Percentiles rank a stretch among this genome's conserved stretches.
phyloP scores from a whole-genome alignment of 1,139 yeast species.

The Suhomyces chickasaworum region DNA sequence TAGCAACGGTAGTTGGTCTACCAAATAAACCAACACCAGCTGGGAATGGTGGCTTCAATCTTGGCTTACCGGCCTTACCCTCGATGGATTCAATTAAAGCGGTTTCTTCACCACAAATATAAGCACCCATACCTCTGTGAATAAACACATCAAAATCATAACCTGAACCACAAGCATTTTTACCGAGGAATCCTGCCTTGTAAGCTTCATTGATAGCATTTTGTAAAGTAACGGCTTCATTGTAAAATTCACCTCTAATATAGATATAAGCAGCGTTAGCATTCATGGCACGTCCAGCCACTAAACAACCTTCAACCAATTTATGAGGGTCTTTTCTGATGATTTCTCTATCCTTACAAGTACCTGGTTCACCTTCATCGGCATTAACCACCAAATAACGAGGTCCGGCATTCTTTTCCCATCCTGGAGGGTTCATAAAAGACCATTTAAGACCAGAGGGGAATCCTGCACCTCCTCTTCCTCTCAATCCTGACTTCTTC shows the following conservation, averaged over 20 bases:
- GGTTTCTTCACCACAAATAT: constrained; percentile 89
- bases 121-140: constrained; percentile 92
- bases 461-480: constrained; percentile 93
- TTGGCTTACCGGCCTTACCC: constrained; percentile 91
- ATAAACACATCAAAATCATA: constrained; percentile 78
- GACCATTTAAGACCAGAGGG: constrained; percentile 92
- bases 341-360: constrained; percentile 88
- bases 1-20: constrained; percentile 86
- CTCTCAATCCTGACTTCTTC: constrained; percentile 82
- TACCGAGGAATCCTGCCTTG: constrained; percentile 75
- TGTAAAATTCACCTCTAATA: constrained; percentile 85
- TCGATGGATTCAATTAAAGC: constrained; percentile 83
- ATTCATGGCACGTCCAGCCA: constrained; percentile 89
- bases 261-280: constrained; percentile 91
- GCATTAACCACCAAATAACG: constrained; percentile 86
- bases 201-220: constrained; percentile 85
- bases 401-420: constrained; percentile 87
- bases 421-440: constrained; percentile 91
- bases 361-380: constrained; percentile 93
- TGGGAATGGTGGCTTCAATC: constrained; percentile 92
- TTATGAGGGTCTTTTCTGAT: constrained; percentile 89
- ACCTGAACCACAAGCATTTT: constrained; percentile 84
- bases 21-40: constrained; percentile 92
- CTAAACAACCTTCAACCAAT: constrained; percentile 82
- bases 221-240: constrained; percentile 72